These are phyloP conservation scores for Phytophthora podocarpi DNA, from an alignment of 352 stramenopile species.

Conservation along the genomic window DNA sequence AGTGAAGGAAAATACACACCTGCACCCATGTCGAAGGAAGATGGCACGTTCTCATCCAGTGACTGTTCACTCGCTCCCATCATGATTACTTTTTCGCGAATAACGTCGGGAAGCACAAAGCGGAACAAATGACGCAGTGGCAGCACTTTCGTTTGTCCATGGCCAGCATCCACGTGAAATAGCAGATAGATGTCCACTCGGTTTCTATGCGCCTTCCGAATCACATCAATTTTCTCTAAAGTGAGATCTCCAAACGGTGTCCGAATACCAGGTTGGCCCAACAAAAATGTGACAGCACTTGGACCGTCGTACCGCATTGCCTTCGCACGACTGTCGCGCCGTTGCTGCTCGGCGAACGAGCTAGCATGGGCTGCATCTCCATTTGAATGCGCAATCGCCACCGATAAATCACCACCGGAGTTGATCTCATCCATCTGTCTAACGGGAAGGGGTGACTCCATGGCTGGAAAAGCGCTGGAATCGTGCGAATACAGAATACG, in stretches of 20 bases:
- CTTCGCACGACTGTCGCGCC: constrained; percentile 42
- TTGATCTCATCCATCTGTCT: constrained; percentile 29
- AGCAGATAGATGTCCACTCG: constrained; percentile 77
- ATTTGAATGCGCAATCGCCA: constrained; percentile 9
- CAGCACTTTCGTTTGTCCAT: constrained; percentile 58
- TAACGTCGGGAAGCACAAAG: constrained; percentile 64
- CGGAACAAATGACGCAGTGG: constrained; percentile 78
- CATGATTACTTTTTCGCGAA: constrained; percentile 65
- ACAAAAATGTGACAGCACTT: constrained; percentile 64
- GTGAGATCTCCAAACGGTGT: constrained; percentile 82
- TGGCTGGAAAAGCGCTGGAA: constrained; percentile 52
- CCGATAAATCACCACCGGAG: background rate
- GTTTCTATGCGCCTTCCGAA: constrained; percentile 55
- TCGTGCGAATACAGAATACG: constrained; percentile 61
- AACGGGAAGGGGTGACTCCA: constrained; percentile 32
- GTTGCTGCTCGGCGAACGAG: constrained; percentile 29
- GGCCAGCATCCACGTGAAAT: constrained; percentile 71
- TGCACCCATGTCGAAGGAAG: constrained; percentile 62
- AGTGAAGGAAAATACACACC: constrained; percentile 30
- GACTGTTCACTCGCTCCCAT: constrained; percentile 79
- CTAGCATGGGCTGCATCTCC: constrained; percentile 18
- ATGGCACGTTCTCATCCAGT: constrained; percentile 66
- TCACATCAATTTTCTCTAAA: constrained; percentile 85
- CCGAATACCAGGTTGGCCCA: constrained; percentile 64
- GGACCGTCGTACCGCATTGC: constrained; percentile 73